These are phyloP conservation scores for Atkinsonella texensis DNA, from an alignment of 2,329 filamentous ascomycete species.

Conservation along the genomic window DNA sequence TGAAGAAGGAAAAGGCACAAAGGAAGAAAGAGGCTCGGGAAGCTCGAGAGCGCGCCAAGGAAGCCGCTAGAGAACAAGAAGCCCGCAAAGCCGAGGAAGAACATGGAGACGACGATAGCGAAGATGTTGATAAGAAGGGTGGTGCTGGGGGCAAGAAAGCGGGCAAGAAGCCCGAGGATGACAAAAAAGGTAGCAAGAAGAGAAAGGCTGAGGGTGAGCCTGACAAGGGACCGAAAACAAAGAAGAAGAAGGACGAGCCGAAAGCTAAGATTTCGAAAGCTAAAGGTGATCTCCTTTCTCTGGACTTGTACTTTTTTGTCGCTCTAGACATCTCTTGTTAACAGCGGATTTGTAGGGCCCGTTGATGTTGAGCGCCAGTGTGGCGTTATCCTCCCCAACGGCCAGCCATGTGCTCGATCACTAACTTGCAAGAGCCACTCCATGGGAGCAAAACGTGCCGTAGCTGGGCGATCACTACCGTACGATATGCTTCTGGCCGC, in stretches of 20 bases:
- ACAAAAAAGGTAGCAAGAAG: constrained; percentile 59
- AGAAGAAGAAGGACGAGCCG: constrained; percentile 91
- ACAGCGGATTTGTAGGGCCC: constrained; percentile 39
- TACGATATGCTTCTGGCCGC: constrained; percentile 85
- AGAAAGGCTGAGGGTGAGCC: constrained; percentile 62
- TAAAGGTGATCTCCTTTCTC: constrained; percentile 43
- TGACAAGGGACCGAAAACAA: constrained; percentile 75
- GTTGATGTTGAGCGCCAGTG: constrained; percentile 93
- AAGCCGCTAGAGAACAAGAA: constrained; percentile 46
- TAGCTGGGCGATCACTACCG: constrained; percentile 74
- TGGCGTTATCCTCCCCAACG: constrained; percentile 75
- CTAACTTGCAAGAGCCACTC: constrained; percentile 88
- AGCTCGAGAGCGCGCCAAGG: constrained; percentile 53
- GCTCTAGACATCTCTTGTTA: not conserved
- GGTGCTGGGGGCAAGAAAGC: constrained; percentile 44
- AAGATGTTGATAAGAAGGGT: constrained; percentile 33
- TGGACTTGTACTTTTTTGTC: not conserved
- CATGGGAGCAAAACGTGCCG: constrained; percentile 89
- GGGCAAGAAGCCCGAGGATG: constrained; percentile 54
- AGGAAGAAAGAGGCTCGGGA: constrained; percentile 66
- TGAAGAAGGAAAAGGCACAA: constrained; percentile 73
- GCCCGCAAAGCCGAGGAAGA: constrained; percentile 38
- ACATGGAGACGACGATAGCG: constrained; percentile 34
- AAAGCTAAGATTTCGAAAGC: constrained; percentile 75
- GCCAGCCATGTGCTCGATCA: constrained; percentile 75